A percentile compares a stretch with the other conserved stretches of the same genome.
phyloP scores from a whole-genome alignment of 179 eudicot species.

The Carnegiea gigantea region DNA sequence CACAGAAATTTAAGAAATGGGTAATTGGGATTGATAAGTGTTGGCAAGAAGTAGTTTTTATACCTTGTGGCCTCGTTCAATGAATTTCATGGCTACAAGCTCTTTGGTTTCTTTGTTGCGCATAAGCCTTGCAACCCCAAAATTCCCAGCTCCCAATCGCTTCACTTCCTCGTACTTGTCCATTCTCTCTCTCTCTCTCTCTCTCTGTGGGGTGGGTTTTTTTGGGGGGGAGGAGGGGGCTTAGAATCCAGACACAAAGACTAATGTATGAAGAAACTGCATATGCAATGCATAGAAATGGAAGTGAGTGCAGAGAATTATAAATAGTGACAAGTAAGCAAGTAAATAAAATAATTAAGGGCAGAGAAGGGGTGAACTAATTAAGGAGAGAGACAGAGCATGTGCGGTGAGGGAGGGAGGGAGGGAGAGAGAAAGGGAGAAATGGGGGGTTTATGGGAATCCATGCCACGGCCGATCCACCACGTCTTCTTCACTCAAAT shows the following conservation, averaged over 20 bases:
- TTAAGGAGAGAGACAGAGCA: background rate
- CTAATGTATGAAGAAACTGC: background rate
- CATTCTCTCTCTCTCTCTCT: conserved; percentile 14
- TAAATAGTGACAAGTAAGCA: background rate
- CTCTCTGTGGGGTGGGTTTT: background rate
- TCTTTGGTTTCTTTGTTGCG: conserved; percentile 26
- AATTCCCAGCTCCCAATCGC: conserved; percentile 33
- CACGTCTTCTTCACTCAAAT: background rate
- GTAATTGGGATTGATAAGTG: background rate
- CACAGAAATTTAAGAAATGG: background rate
- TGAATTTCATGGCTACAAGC: conserved; percentile 35
- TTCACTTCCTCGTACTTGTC: conserved; percentile 33
- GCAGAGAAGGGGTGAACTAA: background rate
- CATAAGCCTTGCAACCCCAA: conserved; percentile 36
- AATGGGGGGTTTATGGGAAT: background rate
- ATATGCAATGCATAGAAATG: background rate
- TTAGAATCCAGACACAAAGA: background rate
- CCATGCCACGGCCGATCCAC: conserved; percentile 4
- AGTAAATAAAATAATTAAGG: background rate
- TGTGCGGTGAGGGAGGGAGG: background rate
- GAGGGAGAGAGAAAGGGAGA: background rate
- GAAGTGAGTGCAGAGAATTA: background rate
- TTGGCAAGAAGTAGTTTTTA: no score
- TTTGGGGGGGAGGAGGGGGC: no score
- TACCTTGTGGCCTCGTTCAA: conserved; percentile 35